phyloP scores from a whole-genome alignment of 2,329 filamentous ascomycete species.

The Sporothrix inflata region DNA sequence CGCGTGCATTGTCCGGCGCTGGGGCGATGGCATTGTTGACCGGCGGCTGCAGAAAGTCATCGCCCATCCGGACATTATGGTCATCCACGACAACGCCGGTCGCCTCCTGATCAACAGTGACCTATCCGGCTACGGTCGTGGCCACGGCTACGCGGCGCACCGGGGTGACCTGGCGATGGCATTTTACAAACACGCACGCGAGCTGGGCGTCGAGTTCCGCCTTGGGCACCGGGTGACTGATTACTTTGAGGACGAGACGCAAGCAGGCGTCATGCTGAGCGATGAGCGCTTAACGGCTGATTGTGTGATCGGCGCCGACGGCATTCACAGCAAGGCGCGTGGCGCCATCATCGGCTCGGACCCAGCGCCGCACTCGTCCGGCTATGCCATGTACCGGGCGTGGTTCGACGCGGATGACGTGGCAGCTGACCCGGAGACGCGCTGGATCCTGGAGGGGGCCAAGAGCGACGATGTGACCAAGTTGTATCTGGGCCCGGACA shows the following conservation, averaged over 20 bases:
- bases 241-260: background rate
- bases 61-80: background rate
- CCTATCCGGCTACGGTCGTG: background rate
- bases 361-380: background rate
- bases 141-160: background rate
- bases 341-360: slow-evolving; percentile 3
- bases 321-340: background rate
- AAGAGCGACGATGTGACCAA: background rate
- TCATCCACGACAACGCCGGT: background rate
- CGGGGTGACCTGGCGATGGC: background rate
- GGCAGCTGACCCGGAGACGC: background rate
- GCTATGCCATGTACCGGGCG: background rate
- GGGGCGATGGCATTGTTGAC: background rate
- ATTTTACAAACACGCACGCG: background rate
- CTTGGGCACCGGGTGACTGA: background rate
- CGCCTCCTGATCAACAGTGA: background rate
- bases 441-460: background rate
- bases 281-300: background rate
- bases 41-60: slow-evolving; percentile 1
- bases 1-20: background rate
- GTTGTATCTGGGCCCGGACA: background rate
- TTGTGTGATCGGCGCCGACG: background rate
- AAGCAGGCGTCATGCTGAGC: background rate
- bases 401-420: background rate
- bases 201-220: background rate